phyloP scores from a whole-genome alignment of 2,329 filamentous ascomycete species.

The Verticillium albo-atrum region DNA sequence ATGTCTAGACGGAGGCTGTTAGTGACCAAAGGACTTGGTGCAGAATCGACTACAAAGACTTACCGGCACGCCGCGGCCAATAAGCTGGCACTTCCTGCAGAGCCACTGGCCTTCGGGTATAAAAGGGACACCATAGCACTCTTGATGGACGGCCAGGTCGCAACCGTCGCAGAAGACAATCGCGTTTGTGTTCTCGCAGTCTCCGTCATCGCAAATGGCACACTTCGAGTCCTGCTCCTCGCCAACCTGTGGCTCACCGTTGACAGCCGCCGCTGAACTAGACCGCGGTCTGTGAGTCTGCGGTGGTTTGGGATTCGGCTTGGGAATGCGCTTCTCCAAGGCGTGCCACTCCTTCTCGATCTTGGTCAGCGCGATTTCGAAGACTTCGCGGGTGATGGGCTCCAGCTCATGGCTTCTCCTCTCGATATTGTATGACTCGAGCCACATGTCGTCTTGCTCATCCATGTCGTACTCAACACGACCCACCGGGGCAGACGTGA shows the following conservation, averaged over 20 bases:
- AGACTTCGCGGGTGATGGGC: conserved; percentile 84
- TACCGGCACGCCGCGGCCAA: conserved; percentile 84
- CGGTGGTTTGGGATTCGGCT: conserved; percentile 92
- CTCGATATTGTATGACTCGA: conserved; percentile 76
- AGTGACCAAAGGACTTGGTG: not conserved
- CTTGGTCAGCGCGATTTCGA: conserved; percentile 97
- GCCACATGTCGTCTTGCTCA: conserved; percentile 96
- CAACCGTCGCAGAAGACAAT: conserved; percentile 99
- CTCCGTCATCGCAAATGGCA: conserved; percentile 97
- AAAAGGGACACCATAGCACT: conserved; percentile 97
- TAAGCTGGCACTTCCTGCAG: conserved; percentile 92
- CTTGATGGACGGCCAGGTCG: conserved; percentile 94
- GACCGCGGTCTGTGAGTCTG: conserved; percentile 91
- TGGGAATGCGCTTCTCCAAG: conserved; percentile 92
- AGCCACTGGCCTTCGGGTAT: conserved; percentile 99
- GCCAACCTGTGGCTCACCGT: conserved; percentile 80
- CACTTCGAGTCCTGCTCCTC: conserved; percentile 98
- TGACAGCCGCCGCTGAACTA: conserved; percentile 90
- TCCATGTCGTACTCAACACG: conserved; percentile 99
- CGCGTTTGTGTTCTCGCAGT: conserved; percentile 98
- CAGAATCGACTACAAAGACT: conserved; percentile 24
- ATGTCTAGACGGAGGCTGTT: conserved; percentile 53
- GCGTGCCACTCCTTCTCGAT: conserved; percentile 99
- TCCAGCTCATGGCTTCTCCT: conserved; percentile 72
- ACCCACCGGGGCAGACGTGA: conserved; percentile 53